Percentiles rank a stretch among this genome's conserved stretches.
Conservation (phyloP, 176 grass and related monocot genomes). For the maize (Zea mays) region DNA sequence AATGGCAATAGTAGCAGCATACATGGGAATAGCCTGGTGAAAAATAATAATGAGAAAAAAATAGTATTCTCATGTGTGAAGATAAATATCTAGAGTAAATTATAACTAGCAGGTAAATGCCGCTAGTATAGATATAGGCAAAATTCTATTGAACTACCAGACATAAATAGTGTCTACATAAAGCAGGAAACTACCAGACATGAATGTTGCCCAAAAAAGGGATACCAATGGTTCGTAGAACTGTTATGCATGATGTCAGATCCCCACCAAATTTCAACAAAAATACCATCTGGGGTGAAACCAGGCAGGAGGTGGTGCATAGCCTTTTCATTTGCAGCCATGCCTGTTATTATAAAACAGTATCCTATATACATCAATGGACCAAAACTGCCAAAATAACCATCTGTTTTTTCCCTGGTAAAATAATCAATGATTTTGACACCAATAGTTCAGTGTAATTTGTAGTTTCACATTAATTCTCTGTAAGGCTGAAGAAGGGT, state of each 20-base stretch:
- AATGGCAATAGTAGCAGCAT: constrained; percentile 14
- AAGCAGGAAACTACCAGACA: constrained; percentile 3
- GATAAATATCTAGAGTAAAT: constrained; percentile 9
- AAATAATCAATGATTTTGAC: no score
- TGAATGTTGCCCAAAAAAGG: background rate
- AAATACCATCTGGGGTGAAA: background rate
- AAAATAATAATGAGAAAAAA: constrained; percentile 10
- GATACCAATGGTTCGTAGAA: background rate
- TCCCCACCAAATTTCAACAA: background rate
- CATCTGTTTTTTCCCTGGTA: no score
- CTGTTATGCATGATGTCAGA: constrained; percentile 8
- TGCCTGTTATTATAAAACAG: no score
- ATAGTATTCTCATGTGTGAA: background rate
- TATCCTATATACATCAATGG: no score
- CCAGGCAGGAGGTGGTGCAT: no score
- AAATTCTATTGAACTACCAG: constrained; percentile 18
- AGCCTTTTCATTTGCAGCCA: no score
- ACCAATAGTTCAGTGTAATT: no score
- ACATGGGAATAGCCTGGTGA: constrained; percentile 25
- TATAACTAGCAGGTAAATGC: constrained; percentile 7
- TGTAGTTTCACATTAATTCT: no score
- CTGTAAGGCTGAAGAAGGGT: no score
- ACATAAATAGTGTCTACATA: background rate
- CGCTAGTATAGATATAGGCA: background rate
- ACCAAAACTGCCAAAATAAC: no score